A percentile compares a stretch with the other conserved stretches of the same genome.
Evolutionary conservation across 1,139 yeast species (phyloP).

Genomic region (Blastobotrys ciferrii): DNA sequence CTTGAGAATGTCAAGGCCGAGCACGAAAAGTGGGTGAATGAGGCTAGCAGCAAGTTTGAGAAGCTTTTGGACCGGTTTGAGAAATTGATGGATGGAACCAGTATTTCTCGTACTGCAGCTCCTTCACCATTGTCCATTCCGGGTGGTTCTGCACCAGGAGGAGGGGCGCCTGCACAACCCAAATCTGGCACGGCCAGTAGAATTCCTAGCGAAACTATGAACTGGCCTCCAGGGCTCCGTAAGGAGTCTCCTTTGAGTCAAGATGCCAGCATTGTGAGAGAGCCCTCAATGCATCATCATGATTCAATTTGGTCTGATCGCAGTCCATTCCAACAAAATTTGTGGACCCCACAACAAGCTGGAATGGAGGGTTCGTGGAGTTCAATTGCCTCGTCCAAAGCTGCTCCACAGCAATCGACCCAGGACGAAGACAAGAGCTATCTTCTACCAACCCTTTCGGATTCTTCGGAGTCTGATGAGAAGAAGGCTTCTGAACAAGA

Average conservation of each 20-base stretch:
- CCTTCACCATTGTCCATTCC: neutral
- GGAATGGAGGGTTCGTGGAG: conserved; percentile 4
- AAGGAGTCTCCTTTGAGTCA: conserved; percentile 4
- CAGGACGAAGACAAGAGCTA: conserved; percentile 2
- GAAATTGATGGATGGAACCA: conserved; percentile 3
- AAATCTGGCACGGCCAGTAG: neutral
- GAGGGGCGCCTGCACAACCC: neutral
- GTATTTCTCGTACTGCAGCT: neutral
- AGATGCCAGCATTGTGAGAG: neutral
- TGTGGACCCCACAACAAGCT: neutral
- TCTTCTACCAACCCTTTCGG: conserved; percentile 5
- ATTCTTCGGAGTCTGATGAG: conserved; percentile 3
- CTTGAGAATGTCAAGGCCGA: conserved; percentile 16
- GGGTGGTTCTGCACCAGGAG: neutral
- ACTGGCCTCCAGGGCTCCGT: neutral
- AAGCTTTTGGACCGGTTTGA: conserved; percentile 11
- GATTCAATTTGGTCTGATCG: neutral
- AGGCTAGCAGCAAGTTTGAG: conserved; percentile 9
- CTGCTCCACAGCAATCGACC: neutral
- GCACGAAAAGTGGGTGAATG: conserved; percentile 4
- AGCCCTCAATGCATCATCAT: neutral
- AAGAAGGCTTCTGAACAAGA: neutral
- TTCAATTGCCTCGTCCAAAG: conserved; percentile 2
- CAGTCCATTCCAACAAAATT: neutral
- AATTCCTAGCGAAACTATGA: conserved; percentile 1